phyloP scores from a whole-genome alignment of 495 filamentous ascomycete species.

The Neurospora sp. region DNA sequence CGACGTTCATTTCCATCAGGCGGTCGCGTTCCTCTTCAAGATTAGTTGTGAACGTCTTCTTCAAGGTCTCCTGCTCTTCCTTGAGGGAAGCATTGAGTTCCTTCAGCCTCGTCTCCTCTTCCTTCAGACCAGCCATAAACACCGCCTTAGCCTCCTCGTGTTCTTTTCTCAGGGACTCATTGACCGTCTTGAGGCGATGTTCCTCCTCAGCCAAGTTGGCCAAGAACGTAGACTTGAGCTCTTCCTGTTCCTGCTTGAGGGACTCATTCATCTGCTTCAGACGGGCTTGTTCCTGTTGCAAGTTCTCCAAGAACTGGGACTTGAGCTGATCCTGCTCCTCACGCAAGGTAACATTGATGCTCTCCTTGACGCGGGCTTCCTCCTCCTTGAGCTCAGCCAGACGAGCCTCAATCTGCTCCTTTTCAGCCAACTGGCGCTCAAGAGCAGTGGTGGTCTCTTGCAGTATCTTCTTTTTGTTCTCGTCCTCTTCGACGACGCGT shows the following conservation, averaged over 20 bases:
- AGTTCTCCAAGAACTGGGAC: conserved; percentile 16
- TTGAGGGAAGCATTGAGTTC: conserved; percentile 16
- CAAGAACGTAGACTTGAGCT: conserved; percentile 7
- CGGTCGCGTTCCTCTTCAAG: conserved; percentile 19
- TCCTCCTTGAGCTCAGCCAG: conserved; percentile 45
- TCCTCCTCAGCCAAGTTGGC: conserved; percentile 7
- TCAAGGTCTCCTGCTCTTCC: conserved; percentile 19
- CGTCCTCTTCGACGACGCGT: conserved; percentile 67
- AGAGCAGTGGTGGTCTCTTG: conserved; percentile 74
- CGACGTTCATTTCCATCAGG: conserved; percentile 22
- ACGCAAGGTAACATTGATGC: conserved; percentile 36
- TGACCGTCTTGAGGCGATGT: conserved; percentile 1
- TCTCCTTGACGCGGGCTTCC: conserved; percentile 30
- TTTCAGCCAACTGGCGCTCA: conserved; percentile 67
- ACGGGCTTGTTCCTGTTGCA: conserved; percentile 15
- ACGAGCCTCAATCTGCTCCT: conserved; percentile 65
- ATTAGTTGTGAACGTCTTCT: conserved; percentile 11
- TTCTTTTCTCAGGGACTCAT: conserved; percentile 5
- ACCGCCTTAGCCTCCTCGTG: conserved; percentile 10
- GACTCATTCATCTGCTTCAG: conserved; percentile 11
- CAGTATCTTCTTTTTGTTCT: conserved; percentile 68
- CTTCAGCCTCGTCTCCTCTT: conserved; percentile 53
- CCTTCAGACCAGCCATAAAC: conserved; percentile 29
- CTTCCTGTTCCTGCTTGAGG: conserved; percentile 8
- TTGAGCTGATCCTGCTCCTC: conserved; percentile 37